Base-by-base conservation (phyloP, 2,329 filamentous ascomycete genomes). In the Trichoderma guizhouense region DNA sequence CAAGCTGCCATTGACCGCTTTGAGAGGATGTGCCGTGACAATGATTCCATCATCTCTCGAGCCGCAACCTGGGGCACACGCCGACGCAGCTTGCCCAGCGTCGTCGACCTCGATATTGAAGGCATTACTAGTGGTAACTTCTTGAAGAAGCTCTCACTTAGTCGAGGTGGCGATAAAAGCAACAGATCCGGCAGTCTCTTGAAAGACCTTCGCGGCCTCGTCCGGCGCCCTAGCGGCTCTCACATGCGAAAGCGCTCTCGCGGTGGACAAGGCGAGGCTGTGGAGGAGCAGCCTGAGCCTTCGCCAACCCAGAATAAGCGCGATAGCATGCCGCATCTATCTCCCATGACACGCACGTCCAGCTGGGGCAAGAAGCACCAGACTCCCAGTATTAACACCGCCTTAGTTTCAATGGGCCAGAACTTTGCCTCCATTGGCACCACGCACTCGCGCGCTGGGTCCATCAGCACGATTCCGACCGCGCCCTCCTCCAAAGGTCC, bases 1-100 rank as follows among this genome's bases (percentile, higher is more conserved):
- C 83, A 87, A 57, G 86, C 82, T 18, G 88, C 88, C 11, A 90
- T 90, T 24, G 82, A 83, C 57, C 82, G 76, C 51, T 89, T 87
- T 69, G 82, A 88, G 74, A 82, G 81, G 12, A 83, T 87, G 82
- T 86, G 82, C 69, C 83, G 83, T 24, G 87, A 90, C 73, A 89
- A 84, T 62, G 86, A 85, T 32, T 91, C 89, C 0, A 83, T 90
- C 12, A 79, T 90, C 11, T 91, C 89, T 2, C 84, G 88, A 73
- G 86, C 89, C 15, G 91, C 91, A 21, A 93, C 91, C 0, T 90
- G 91, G 85, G 91, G 91, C 18, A 93, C 91, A 2, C 86, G 89
- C 7, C 87, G 90, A 55, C 87, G 88, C 71, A 91, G 91, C 78
- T 83, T 92, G 63, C 89, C 90, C 2, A 90, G 86, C 75, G 76